Conservation (phyloP, 2,329 filamentous ascomycete genomes). For the Cladosporium sp. region DNA sequence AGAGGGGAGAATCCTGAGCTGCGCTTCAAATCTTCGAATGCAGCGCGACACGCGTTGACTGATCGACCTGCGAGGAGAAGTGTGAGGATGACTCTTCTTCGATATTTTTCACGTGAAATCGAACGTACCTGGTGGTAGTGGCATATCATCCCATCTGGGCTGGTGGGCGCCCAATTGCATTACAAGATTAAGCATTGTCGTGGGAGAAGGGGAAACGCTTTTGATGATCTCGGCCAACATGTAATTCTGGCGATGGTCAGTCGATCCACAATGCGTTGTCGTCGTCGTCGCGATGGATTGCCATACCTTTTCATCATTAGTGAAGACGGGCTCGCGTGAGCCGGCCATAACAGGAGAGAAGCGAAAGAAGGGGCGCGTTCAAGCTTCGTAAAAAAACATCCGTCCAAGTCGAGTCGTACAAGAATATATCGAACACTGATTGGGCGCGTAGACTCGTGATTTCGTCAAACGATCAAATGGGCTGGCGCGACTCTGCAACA, state of each 20-base stretch:
- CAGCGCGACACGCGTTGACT: conserved; percentile 34
- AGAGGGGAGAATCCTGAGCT: conserved; percentile 16
- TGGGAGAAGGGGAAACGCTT: conserved; percentile 45
- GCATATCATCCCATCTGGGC: conserved; percentile 52
- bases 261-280: not conserved
- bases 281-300: not conserved
- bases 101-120: conserved; percentile 3
- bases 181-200: conserved; percentile 46
- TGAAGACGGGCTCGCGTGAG: conserved; percentile 45
- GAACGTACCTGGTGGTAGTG: conserved; percentile 49
- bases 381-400: conserved; percentile 32
- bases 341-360: conserved; percentile 42
- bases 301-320: conserved; percentile 49
- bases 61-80: conserved; percentile 33
- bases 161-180: conserved; percentile 42
- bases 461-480: conserved; percentile 23
- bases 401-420: conserved; percentile 28
- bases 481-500: conserved; percentile 26
- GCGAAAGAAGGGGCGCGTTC: conserved; percentile 29
- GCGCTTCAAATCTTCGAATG: conserved; percentile 33
- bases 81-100: conserved; percentile 15
- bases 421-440: conserved; percentile 18
- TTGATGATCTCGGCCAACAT: conserved; percentile 56
- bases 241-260: conserved; percentile 33
- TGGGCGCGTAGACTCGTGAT: conserved; percentile 32